phyloP scores from a whole-genome alignment of 2,329 filamentous ascomycete genomes.

The Alternaria burnsii region DNA sequence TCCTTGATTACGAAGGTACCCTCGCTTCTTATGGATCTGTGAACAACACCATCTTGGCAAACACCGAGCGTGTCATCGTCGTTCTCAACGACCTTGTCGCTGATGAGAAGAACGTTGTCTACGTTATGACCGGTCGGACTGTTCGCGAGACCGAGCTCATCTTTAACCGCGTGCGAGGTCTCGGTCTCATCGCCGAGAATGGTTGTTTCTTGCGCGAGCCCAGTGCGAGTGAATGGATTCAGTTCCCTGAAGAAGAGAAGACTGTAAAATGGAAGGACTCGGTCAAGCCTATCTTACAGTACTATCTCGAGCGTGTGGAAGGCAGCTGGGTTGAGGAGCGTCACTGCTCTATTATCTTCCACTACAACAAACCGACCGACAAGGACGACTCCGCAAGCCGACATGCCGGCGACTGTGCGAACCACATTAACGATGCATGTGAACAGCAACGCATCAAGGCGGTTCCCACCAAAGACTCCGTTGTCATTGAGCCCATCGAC shows the following conservation, averaged over 20 bases:
- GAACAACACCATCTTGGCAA: constrained; percentile 83
- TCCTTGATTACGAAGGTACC: constrained; percentile 94
- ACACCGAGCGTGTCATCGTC: constrained; percentile 84
- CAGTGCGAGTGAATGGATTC: constrained; percentile 73
- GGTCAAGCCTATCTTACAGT: constrained; percentile 82
- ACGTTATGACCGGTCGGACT: constrained; percentile 90
- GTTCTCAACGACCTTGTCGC: constrained; percentile 81
- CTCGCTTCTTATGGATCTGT: constrained; percentile 87
- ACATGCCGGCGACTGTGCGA: constrained; percentile 87
- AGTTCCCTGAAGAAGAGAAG: constrained; percentile 75
- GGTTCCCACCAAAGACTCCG: constrained; percentile 78
- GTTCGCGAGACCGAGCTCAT: constrained; percentile 87
- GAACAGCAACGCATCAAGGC: constrained; percentile 84
- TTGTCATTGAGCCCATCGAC: constrained; percentile 84
- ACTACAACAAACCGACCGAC: constrained; percentile 85
- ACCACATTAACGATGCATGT: constrained; percentile 94
- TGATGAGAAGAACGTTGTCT: constrained; percentile 84
- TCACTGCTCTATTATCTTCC: constrained; percentile 91
- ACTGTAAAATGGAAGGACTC: constrained; percentile 83
- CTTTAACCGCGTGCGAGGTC: constrained; percentile 81
- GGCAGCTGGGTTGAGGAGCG: constrained; percentile 88
- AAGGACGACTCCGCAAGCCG: constrained; percentile 72
- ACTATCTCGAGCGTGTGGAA: constrained; percentile 89
- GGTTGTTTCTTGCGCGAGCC: constrained; percentile 86
- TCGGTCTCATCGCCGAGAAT: constrained; percentile 94